A percentile compares a stretch with the other conserved stretches of the same genome.
Conservation (phyloP, 352 stramenopile genomes). For the Globisporangium recalcitrans region DNA sequence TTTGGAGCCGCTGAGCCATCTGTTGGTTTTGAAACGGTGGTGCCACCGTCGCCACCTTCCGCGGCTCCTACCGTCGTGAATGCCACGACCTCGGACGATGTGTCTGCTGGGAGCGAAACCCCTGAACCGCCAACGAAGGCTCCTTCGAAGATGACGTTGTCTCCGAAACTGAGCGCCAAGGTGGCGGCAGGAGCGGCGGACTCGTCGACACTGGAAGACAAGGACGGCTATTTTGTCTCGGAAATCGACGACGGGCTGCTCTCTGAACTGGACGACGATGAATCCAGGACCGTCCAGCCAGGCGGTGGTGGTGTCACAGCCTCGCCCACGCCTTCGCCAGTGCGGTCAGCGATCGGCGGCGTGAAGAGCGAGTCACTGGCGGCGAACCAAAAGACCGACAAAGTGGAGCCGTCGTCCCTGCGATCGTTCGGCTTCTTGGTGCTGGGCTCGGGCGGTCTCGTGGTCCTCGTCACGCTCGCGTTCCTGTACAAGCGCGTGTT, state of each 20-base stretch:
- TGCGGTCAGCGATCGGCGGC: background rate
- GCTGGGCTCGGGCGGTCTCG: slow-evolving; percentile 49
- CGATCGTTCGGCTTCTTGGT: slow-evolving; percentile 59
- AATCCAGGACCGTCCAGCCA: background rate
- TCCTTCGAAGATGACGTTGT: slow-evolving; percentile 12
- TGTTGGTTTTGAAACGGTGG: background rate
- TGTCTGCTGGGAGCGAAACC: background rate
- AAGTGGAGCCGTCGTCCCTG: slow-evolving; percentile 31
- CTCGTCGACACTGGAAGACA: slow-evolving; percentile 7
- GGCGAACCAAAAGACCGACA: slow-evolving; percentile 24
- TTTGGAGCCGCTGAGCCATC: background rate
- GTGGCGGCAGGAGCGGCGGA: slow-evolving; percentile 1
- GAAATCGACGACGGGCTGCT: slow-evolving; percentile 2
- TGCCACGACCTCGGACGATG: background rate
- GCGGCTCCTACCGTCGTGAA: background rate
- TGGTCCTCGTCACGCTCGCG: slow-evolving; percentile 53
- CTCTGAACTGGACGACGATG: background rate
- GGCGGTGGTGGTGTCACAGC: background rate
- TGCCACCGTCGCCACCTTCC: background rate
- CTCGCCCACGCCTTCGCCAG: background rate
- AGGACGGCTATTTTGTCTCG: slow-evolving; percentile 10
- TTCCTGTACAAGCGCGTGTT: slow-evolving; percentile 76
- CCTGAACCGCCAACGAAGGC: background rate
- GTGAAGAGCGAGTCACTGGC: slow-evolving; percentile 13
- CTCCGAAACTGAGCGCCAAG: slow-evolving; percentile 9